These are phyloP conservation scores for Abortiporus biennis DNA, from an alignment of 1,284 basidiomycete species.

Conservation along the genomic window DNA sequence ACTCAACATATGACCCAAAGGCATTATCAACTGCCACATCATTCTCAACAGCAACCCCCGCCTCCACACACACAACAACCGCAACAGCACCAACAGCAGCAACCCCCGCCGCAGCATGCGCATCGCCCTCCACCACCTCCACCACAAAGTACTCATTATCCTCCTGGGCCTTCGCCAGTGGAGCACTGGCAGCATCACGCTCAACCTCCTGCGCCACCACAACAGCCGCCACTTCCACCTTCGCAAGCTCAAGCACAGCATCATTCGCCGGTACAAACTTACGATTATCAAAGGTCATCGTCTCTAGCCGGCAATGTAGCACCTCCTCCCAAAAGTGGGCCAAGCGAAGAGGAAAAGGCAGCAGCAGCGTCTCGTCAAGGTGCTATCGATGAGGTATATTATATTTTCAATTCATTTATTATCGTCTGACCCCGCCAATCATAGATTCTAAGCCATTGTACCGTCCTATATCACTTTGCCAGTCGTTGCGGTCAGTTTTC, in stretches of 20 bases:
- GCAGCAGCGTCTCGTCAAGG: constrained; percentile 17
- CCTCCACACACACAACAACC: constrained; percentile 21
- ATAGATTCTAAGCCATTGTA: constrained; percentile 59
- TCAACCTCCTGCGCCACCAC: constrained; percentile 11
- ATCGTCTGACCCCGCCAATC: constrained; percentile 8
- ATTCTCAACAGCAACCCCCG: constrained; percentile 15
- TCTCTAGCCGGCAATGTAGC: constrained; percentile 14
- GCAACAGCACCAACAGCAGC: constrained; percentile 22
- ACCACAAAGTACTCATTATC: not conserved
- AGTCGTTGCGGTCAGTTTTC: constrained; percentile 51
- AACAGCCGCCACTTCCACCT: constrained; percentile 17
- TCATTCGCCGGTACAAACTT: constrained; percentile 22
- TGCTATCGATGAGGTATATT: constrained; percentile 17
- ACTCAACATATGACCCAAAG: constrained; percentile 18
- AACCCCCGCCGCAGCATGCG: constrained; percentile 14
- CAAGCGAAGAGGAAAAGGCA: too few species aligned
- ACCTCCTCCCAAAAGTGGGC: constrained; percentile 11
- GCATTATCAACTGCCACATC: constrained; percentile 18
- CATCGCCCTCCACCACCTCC: constrained; percentile 9
- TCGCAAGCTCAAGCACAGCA: constrained; percentile 18
- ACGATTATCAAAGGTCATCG: constrained; percentile 31
- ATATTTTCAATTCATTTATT: constrained; percentile 7
- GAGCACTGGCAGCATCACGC: constrained; percentile 4
- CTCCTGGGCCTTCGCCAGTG: not conserved
- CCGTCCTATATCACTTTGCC: constrained; percentile 54